A percentile compares a stretch with the other conserved stretches of the same genome.
Conservation (phyloP, 1,284 basidiomycete species). For the Sporisorium exsertum region DNA sequence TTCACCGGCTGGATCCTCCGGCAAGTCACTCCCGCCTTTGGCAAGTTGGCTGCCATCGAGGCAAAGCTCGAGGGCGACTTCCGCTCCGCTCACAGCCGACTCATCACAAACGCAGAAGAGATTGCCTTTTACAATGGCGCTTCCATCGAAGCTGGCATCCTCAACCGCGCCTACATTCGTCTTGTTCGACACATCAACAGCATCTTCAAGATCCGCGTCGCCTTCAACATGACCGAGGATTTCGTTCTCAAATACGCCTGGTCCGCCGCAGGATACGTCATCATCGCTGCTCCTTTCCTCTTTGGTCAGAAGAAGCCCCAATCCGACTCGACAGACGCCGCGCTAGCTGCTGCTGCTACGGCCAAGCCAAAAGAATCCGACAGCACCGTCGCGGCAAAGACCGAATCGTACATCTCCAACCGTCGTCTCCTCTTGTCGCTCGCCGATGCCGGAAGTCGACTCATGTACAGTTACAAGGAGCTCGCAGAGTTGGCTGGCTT, state of each 20-base stretch:
- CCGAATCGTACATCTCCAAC: slow-evolving; percentile 89
- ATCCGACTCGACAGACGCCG: slow-evolving; percentile 64
- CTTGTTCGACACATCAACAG: slow-evolving; percentile 90
- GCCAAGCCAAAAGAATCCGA: slow-evolving; percentile 17
- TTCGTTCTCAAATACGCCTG: slow-evolving; percentile 69
- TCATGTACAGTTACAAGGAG: slow-evolving; percentile 88
- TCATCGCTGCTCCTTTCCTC: slow-evolving; percentile 67
- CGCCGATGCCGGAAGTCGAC: slow-evolving; percentile 90
- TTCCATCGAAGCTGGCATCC: slow-evolving; percentile 82
- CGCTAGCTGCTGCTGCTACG: slow-evolving; percentile 68
- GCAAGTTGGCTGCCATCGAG: slow-evolving; percentile 87
- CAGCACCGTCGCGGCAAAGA: slow-evolving; percentile 73
- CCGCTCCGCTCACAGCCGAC: slow-evolving; percentile 84
- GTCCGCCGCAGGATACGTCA: slow-evolving; percentile 67
- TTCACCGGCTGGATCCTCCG: slow-evolving; percentile 84
- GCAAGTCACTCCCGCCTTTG: slow-evolving; percentile 91
- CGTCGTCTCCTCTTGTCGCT: slow-evolving; percentile 85
- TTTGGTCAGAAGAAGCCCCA: slow-evolving; percentile 52
- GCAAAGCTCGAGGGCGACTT: slow-evolving; percentile 88
- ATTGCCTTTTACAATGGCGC: slow-evolving; percentile 96
- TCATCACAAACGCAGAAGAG: slow-evolving; percentile 92
- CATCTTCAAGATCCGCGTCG: slow-evolving; percentile 81
- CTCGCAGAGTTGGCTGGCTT: slow-evolving; percentile 91
- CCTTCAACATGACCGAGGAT: slow-evolving; percentile 68
- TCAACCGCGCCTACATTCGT: slow-evolving; percentile 81